Conservation (phyloP, 192 early-diverging fungal species). For the Coemansia erecta region DNA sequence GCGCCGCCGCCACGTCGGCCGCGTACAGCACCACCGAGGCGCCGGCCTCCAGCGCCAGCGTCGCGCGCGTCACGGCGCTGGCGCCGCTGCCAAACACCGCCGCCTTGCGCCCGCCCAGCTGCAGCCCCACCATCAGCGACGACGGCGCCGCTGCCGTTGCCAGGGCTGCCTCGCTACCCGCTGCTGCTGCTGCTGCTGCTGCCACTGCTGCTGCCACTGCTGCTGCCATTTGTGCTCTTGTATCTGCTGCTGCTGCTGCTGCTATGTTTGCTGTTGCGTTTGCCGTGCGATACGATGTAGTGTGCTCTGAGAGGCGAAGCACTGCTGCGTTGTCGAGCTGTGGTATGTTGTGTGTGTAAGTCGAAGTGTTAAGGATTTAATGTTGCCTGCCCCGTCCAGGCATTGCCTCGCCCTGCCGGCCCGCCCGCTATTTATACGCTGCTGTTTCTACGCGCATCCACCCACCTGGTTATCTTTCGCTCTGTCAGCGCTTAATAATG, state of each 20-base stretch:
- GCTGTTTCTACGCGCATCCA: too few relatives aligned
- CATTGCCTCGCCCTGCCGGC: too few relatives aligned
- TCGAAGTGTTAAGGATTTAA: too few relatives aligned
- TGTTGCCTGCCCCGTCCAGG: too few relatives aligned
- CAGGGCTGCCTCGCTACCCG: background rate
- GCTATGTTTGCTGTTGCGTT: background rate
- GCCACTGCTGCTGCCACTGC: background rate
- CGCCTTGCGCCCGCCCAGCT: slow-evolving; percentile 31
- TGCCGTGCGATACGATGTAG: background rate
- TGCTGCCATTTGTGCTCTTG: background rate
- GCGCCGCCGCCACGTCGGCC: slow-evolving; percentile 24
- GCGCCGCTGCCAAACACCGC: slow-evolving; percentile 69
- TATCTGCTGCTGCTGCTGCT: background rate
- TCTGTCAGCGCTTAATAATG: too few relatives aligned
- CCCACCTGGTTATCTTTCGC: too few relatives aligned
- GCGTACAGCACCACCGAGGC: slow-evolving; percentile 62
- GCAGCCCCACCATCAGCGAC: slow-evolving; percentile 49
- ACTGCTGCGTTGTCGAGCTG: too few relatives aligned
- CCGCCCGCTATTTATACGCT: too few relatives aligned
- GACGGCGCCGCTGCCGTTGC: slow-evolving; percentile 9
- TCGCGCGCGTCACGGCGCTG: slow-evolving; percentile 64
- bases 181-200: background rate
- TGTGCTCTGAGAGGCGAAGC: too few relatives aligned
- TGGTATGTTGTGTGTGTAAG: too few relatives aligned
- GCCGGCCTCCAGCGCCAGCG: slow-evolving; percentile 68